These are phyloP conservation scores for Penicillium tannophilum DNA, from an alignment of 495 filamentous ascomycete genomes.

Conservation along the genomic window DNA sequence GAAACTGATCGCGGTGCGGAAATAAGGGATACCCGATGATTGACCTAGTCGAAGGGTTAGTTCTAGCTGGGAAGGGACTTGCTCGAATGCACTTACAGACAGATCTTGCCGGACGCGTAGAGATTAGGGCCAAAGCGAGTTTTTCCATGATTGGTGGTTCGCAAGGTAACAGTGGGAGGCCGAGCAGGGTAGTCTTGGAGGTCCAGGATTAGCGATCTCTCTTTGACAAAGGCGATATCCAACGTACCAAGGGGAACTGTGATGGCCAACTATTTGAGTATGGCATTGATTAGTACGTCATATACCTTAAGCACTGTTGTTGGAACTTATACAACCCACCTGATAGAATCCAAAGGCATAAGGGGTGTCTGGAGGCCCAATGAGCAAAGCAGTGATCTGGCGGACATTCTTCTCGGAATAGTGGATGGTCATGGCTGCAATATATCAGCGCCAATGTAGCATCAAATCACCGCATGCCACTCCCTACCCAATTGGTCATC, in stretches of 20 bases:
- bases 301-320: not conserved
- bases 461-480: not conserved
- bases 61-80: not conserved
- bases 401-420: slow-evolving; percentile 86
- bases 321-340: slow-evolving; percentile 48
- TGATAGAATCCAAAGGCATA: slow-evolving; percentile 98
- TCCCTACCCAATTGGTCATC: slow-evolving; percentile 22
- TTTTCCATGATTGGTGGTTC: slow-evolving; percentile 84
- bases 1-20: not conserved
- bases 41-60: slow-evolving; percentile 58
- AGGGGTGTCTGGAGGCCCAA: slow-evolving; percentile 91
- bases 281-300: not conserved
- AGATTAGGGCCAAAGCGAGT: slow-evolving; percentile 97
- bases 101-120: slow-evolving; percentile 88
- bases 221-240: not conserved
- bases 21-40: slow-evolving; percentile 75
- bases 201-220: not conserved
- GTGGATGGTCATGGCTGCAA: slow-evolving; percentile 52
- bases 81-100: slow-evolving; percentile 61
- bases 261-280: slow-evolving; percentile 34
- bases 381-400: slow-evolving; percentile 83
- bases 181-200: slow-evolving; percentile 80
- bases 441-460: not conserved
- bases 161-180: slow-evolving; percentile 71
- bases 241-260: slow-evolving; percentile 36